These are phyloP conservation scores for Yarrowia galli DNA, from an alignment of 1,139 yeast genomes.

Conservation along the genomic window DNA sequence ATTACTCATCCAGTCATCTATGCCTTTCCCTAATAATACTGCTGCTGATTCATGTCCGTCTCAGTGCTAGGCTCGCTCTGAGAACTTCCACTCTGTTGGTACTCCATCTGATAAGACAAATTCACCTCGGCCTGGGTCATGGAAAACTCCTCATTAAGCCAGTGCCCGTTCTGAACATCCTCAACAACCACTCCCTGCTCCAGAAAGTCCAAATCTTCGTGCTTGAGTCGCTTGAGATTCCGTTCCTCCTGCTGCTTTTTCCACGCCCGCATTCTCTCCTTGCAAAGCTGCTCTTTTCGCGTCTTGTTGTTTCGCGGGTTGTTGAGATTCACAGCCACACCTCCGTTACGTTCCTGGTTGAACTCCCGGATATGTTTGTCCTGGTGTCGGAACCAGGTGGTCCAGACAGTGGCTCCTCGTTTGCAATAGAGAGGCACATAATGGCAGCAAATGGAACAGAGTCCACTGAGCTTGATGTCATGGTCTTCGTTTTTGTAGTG, in stretches of 20 bases:
- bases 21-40: no score
- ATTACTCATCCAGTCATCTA: no score
- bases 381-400: slow-evolving; percentile 36
- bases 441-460: slow-evolving; percentile 12
- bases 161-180: background rate
- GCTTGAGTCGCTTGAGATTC: background rate
- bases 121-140: slow-evolving; percentile 12
- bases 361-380: slow-evolving; percentile 21
- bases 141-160: slow-evolving; percentile 2
- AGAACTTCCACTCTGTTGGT: no score
- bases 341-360: slow-evolving; percentile 17
- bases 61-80: no score
- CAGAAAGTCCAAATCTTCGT: background rate
- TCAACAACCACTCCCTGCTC: slow-evolving; percentile 1
- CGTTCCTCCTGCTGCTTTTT: background rate
- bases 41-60: no score
- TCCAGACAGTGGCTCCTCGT: slow-evolving; percentile 21
- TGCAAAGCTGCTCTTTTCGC: slow-evolving; percentile 1
- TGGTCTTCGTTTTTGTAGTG: slow-evolving; percentile 28
- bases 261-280: background rate
- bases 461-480: slow-evolving; percentile 21
- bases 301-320: slow-evolving; percentile 28
- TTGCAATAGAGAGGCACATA: slow-evolving; percentile 18
- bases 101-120: background rate
- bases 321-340: slow-evolving; percentile 4